phyloP scores from a whole-genome alignment of 2,329 filamentous ascomycete species.

The Calonectria pauciramosa region DNA sequence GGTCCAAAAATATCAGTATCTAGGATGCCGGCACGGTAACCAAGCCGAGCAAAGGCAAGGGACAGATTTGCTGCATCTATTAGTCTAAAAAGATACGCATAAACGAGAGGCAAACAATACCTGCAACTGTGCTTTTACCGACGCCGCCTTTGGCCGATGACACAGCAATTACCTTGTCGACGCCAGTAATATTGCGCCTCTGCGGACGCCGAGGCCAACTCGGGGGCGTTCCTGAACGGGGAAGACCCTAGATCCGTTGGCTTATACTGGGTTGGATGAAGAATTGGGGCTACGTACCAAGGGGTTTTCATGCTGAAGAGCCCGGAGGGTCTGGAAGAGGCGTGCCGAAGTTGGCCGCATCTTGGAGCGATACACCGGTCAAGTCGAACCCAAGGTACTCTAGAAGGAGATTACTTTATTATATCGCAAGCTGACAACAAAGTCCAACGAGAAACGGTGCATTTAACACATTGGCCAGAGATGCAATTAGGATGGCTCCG shows the following conservation, averaged over 20 bases:
- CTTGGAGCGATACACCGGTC: slow-evolving; percentile 2
- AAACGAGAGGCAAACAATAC: slow-evolving; percentile 55
- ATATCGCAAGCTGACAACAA: neutral
- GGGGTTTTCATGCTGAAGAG: slow-evolving; percentile 83
- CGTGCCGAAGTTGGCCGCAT: slow-evolving; percentile 56
- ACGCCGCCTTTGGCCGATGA: slow-evolving; percentile 99
- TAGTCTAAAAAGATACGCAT: neutral
- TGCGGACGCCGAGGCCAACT: slow-evolving; percentile 81
- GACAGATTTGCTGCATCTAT: slow-evolving; percentile 78
- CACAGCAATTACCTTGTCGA: slow-evolving; percentile 94
- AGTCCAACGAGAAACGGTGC: neutral
- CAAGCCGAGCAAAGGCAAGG: slow-evolving; percentile 85
- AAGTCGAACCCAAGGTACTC: neutral
- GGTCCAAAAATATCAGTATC: slow-evolving; percentile 98
- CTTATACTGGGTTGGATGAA: neutral
- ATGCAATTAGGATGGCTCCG: neutral
- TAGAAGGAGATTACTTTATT: neutral
- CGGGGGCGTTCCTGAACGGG: slow-evolving; percentile 74
- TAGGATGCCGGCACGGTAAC: slow-evolving; percentile 86
- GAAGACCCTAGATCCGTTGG: slow-evolving; percentile 76
- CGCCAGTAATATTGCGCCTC: slow-evolving; percentile 83
- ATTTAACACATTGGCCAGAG: neutral
- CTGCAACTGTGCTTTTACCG: slow-evolving; percentile 93
- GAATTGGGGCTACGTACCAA: slow-evolving; percentile 67
- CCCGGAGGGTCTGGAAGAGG: slow-evolving; percentile 51